Evolutionary conservation across 768 basidiomycete species (phyloP), one percentile per base, ranked within the genome.

Genomic region (Boletus rubroflammeus): DNA sequence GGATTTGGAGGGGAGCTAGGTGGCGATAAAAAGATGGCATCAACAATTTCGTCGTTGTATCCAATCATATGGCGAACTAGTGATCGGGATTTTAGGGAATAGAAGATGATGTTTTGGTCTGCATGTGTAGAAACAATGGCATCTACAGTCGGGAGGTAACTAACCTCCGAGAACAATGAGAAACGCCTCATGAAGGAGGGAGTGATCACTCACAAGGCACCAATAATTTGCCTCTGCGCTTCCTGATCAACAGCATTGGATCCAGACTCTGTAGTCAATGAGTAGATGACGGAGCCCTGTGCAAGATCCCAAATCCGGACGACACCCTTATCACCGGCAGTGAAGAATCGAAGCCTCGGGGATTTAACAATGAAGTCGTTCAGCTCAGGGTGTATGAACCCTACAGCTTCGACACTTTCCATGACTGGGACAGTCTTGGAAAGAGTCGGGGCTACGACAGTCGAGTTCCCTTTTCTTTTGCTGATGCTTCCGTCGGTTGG

Each of bases 21-120:
- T 31, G 78, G 66, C 42, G 81, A 81, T 54, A 99, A 78, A 73
- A 94, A 92, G 26, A 81, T 77, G 5, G 86, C 82, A 63, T 98
- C 97, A 47, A 98, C 88, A 60, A 98, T 94, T 71, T 98, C 96
- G 71, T 99, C 97, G 69, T 98, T 98, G 78, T 88, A 99, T 0
- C 97, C 97, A 62, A 98, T 85, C 60, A 98, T 73, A 62, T 98
- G 96, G 17, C 90, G 86, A 2, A 78, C 75, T 25, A 90, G 73
- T 9, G 79, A 74, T 31, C 78, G 79, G 1, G 82, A 81, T n/a
- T 77, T 69, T 8, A 96, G 74, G 2, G 91, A 93, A 70, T 94
- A 85, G 73, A 93, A 93, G 44, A 94, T 78, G 61, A 99, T 95
- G 61, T 98, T 99, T 72, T 98, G 97, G 70, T 99, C 96, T 23